Evolutionary conservation across 2,329 filamentous ascomycete species (phyloP).

Genomic region (Dothideomycetes sp.): DNA sequence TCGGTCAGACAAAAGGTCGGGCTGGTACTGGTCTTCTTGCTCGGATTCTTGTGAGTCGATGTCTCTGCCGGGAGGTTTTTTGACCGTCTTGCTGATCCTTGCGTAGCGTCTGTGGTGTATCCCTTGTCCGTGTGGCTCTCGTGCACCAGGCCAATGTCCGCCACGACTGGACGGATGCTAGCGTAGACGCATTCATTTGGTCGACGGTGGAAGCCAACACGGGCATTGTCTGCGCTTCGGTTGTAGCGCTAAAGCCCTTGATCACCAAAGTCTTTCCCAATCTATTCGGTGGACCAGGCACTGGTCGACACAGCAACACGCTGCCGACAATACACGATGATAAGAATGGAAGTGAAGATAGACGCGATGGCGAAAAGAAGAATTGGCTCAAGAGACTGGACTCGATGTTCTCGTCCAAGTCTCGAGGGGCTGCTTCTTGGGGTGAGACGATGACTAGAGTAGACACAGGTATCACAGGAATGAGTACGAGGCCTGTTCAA

Average conservation of each 20-base stretch:
- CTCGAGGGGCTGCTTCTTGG: background rate
- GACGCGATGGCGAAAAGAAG: no score
- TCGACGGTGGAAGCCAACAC: constrained; percentile 32
- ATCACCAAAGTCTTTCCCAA: constrained; percentile 24
- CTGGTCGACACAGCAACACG: background rate
- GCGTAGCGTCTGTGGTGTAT: constrained; percentile 5
- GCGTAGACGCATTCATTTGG: constrained; percentile 30
- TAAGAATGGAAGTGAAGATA: background rate
- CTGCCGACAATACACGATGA: background rate
- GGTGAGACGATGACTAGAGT: background rate
- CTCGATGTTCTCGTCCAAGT: no score
- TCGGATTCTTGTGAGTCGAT: constrained; percentile 23
- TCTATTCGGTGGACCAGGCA: background rate
- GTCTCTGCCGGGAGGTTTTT: constrained; percentile 17
- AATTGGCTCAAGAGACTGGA: no score
- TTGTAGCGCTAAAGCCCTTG: constrained; percentile 32
- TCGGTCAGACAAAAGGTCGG: constrained; percentile 20
- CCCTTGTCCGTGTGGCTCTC: constrained; percentile 4
- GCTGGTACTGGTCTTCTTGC: constrained; percentile 22
- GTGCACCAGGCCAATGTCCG: constrained; percentile 4
- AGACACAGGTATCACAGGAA: no score
- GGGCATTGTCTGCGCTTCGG: constrained; percentile 32
- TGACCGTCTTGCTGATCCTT: background rate
- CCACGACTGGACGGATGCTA: constrained; percentile 15
- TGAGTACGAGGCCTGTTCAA: background rate